These are phyloP conservation scores for Trichomonas gallinae DNA, from an alignment of 208 protist species.

Conservation along the genomic window DNA sequence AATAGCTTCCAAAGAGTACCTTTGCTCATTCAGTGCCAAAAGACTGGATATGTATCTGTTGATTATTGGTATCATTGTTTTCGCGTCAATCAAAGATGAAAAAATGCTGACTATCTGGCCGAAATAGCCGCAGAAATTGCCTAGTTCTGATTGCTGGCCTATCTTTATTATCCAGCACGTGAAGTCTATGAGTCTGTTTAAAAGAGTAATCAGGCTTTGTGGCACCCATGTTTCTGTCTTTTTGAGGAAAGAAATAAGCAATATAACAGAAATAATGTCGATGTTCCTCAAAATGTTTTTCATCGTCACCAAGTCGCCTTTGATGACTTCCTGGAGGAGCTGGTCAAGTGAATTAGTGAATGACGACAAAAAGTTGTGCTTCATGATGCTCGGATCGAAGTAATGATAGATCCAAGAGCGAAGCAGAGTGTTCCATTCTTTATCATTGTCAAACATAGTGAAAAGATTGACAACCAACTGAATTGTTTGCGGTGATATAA, in stretches of 20 bases:
- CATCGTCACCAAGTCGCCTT: not conserved
- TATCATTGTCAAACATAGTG: too few relatives aligned
- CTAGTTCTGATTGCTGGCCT: too few relatives aligned
- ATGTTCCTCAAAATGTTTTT: not conserved
- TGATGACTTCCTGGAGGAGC: not conserved
- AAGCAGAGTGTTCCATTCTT: not conserved
- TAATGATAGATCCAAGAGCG: not conserved
- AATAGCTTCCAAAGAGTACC: not conserved
- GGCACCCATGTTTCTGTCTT: not conserved
- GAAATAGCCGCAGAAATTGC: too few relatives aligned
- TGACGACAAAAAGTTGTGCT: not conserved
- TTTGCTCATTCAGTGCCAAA: too few relatives aligned
- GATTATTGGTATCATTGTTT: too few relatives aligned
- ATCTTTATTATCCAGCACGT: too few relatives aligned
- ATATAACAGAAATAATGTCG: not conserved
- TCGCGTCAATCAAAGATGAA: too few relatives aligned
- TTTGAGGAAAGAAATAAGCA: not conserved
- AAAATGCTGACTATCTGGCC: too few relatives aligned
- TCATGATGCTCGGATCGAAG: not conserved
- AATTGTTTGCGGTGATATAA: not conserved
- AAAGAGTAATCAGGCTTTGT: not conserved
- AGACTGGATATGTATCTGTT: too few relatives aligned
- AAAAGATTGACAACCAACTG: not conserved
- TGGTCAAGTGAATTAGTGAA: not conserved
- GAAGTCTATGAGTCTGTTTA: not conserved